Conservation (phyloP, 1,284 basidiomycete species). For the Neolentinus lepideus region DNA sequence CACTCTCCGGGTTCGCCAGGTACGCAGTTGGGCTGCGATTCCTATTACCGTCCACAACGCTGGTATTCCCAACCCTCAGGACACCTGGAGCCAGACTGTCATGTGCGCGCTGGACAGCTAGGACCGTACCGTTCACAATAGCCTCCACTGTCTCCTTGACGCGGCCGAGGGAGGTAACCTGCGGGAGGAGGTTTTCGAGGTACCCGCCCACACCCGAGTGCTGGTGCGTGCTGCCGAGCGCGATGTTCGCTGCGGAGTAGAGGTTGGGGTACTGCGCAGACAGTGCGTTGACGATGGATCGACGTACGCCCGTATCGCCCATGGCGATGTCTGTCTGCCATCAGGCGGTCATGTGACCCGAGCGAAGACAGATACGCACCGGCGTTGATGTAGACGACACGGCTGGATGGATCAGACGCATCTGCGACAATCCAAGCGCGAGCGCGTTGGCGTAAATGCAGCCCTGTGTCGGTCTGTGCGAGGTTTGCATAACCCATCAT, state of each 20-base stretch:
- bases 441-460: constrained; percentile 75
- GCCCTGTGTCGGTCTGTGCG: constrained; percentile 65
- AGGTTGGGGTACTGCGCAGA: constrained; percentile 50
- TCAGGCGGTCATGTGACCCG: constrained; percentile 1
- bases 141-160: constrained; percentile 63
- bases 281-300: constrained; percentile 57
- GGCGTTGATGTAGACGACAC: constrained; percentile 73
- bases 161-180: constrained; percentile 70
- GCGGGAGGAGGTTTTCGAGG: constrained; percentile 70
- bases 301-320: constrained; percentile 75
- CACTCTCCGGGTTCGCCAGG: constrained; percentile 60
- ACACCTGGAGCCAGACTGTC: constrained; percentile 49
- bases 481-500: constrained; percentile 77
- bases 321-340: constrained; percentile 55
- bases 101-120: constrained; percentile 65
- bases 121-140: constrained; percentile 63
- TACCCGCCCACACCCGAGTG: constrained; percentile 81
- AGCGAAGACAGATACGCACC: constrained; percentile 29
- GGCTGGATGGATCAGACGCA: constrained; percentile 41
- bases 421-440: constrained; percentile 76
- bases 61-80: constrained; percentile 62
- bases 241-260: constrained; percentile 68
- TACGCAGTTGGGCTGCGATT: constrained; percentile 74
- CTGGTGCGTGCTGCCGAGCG: constrained; percentile 71
- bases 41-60: constrained; percentile 59